A percentile compares a stretch with the other conserved stretches of the same genome.
phyloP scores from a whole-genome alignment of 495 filamentous ascomycete genomes.

The Xylaria telfairii region DNA sequence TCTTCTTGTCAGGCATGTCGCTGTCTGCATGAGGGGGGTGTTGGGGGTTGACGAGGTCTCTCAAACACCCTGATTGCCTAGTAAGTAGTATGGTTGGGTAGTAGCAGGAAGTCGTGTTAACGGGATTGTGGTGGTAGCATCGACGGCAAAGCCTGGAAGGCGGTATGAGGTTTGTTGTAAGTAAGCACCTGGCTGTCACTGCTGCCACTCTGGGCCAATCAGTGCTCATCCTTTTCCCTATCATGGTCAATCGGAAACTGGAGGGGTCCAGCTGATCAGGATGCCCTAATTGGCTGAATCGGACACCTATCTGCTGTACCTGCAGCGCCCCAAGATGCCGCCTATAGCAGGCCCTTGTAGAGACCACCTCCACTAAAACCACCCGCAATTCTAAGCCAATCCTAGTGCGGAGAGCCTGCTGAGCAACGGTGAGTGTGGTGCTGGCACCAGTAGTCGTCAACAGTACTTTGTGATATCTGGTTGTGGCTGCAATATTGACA shows the following conservation, averaged over 20 bases:
- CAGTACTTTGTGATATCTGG: neutral
- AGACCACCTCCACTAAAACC: neutral
- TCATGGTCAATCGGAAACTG: constrained; percentile 6
- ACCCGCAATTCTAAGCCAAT: too few species aligned
- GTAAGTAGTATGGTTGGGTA: neutral
- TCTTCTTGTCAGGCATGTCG: constrained; percentile 24
- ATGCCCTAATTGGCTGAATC: neutral
- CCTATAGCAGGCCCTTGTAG: neutral
- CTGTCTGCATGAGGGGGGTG: neutral
- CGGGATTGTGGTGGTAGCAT: neutral
- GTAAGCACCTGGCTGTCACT: neutral
- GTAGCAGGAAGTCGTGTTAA: neutral
- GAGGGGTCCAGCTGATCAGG: constrained; percentile 3
- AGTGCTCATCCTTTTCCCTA: neutral
- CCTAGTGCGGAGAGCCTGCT: neutral
- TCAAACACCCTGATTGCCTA: neutral
- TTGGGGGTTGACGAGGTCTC: neutral
- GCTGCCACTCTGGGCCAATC: constrained; percentile 1
- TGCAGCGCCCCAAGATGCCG: neutral
- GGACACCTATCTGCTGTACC: neutral
- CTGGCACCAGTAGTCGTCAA: neutral
- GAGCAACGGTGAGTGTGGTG: neutral
- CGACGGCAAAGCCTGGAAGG: neutral
- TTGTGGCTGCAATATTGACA: neutral
- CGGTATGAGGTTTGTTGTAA: neutral